Conservation (phyloP, 139 green algal genomes). For the Chloropicon primus region DNA sequence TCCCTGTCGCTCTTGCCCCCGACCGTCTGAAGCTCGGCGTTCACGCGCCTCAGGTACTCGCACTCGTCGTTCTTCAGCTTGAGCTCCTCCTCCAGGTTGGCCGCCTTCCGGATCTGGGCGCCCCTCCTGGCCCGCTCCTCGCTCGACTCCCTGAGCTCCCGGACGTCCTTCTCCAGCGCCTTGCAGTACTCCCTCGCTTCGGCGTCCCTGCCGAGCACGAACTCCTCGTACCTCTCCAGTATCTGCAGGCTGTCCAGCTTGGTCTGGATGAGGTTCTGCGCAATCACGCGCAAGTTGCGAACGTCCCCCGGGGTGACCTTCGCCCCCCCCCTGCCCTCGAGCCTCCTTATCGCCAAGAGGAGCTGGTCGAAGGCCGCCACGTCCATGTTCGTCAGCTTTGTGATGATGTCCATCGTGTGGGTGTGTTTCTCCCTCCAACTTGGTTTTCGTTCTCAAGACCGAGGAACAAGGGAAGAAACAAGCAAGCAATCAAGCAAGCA, state of each 20-base stretch:
- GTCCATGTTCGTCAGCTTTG: not conserved
- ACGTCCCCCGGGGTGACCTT: not conserved
- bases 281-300: not conserved
- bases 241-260: not conserved
- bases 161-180: not conserved
- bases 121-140: not conserved
- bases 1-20: not conserved
- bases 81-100: not conserved
- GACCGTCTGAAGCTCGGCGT: not conserved
- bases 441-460: no score
- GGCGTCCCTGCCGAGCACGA: not conserved
- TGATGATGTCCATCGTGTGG: not conserved
- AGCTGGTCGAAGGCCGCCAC: not conserved
- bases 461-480: no score
- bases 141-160: not conserved
- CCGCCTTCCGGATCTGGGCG: no score
- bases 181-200: not conserved
- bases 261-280: not conserved
- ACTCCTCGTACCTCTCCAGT: not conserved
- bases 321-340: not conserved
- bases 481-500: no score
- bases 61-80: not conserved
- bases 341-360: not conserved
- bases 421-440: no score
- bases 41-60: not conserved